Conservation (phyloP, 352 stramenopile genomes). For the Phytophthora pseudosyringae region DNA sequence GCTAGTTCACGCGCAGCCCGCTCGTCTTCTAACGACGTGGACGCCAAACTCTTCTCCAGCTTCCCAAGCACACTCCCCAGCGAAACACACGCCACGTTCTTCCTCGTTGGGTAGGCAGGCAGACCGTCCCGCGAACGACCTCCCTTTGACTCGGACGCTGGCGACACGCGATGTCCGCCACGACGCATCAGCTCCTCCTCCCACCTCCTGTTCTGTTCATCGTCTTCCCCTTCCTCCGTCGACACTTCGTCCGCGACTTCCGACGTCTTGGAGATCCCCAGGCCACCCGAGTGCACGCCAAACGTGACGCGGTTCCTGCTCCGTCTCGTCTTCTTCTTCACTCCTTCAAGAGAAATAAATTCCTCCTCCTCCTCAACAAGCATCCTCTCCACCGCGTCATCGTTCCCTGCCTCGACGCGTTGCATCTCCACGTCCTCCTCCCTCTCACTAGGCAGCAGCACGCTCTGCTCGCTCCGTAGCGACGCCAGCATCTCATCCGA, state of each 20-base stretch:
- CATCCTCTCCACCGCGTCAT: constrained; percentile 16
- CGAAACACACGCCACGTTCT: constrained; percentile 51
- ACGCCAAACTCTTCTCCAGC: constrained; percentile 59
- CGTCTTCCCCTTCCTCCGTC: constrained; percentile 43
- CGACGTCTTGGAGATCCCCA: constrained; percentile 41
- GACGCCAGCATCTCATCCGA: constrained; percentile 64
- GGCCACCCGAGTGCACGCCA: constrained; percentile 40
- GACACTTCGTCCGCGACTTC: constrained; percentile 55
- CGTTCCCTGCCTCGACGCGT: constrained; percentile 26
- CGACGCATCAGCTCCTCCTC: constrained; percentile 83
- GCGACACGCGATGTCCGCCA: constrained; percentile 48
- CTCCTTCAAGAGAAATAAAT: constrained; percentile 70
- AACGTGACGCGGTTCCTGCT: constrained; percentile 74
- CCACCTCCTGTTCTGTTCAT: constrained; percentile 62
- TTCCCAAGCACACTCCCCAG: constrained; percentile 57
- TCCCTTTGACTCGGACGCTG: constrained; percentile 8
- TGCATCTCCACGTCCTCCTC: constrained; percentile 45
- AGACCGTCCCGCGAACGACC: constrained; percentile 21
- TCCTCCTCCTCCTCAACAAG: constrained; percentile 46
- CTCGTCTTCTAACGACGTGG: constrained; percentile 50
- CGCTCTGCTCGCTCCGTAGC: constrained; percentile 72
- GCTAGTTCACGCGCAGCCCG: constrained; percentile 56
- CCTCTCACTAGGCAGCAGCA: constrained; percentile 38
- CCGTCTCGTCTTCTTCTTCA: constrained; percentile 46
- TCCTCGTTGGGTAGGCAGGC: constrained; percentile 57